Percentiles rank a stretch among this genome's conserved stretches.
Conservation (phyloP, 805 yeast genomes). For the Ogataea ganodermae region DNA sequence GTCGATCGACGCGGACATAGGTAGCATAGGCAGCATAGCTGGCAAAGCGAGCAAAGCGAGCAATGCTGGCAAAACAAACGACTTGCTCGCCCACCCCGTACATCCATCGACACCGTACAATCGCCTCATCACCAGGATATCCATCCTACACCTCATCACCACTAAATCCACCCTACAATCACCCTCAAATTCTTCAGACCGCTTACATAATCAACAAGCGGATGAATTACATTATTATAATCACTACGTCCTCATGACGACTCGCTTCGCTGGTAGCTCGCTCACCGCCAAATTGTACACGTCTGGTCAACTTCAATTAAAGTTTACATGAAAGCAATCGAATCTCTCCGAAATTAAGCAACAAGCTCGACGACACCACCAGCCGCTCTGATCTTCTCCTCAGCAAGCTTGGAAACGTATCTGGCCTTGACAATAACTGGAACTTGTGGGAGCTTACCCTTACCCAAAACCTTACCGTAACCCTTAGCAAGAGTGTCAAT, state of each 20-base stretch:
- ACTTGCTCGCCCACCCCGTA: too few relatives aligned
- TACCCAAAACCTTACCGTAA: slow-evolving; percentile 99
- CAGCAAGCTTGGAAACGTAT: slow-evolving; percentile 98
- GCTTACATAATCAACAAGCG: not conserved
- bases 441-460: slow-evolving; percentile 96
- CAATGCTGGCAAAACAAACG: not conserved
- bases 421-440: slow-evolving; percentile 99
- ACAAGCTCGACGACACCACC: slow-evolving; percentile 99
- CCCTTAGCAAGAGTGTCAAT: slow-evolving; percentile 99
- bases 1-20: not conserved
- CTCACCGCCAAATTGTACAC: not conserved
- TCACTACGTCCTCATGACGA: not conserved
- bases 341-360: slow-evolving; percentile 62
- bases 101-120: too few relatives aligned
- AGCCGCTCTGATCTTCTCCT: slow-evolving; percentile 99
- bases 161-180: too few relatives aligned
- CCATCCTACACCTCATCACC: too few relatives aligned
- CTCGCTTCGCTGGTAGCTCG: not conserved
- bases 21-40: too few relatives aligned
- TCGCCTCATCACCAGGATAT: too few relatives aligned
- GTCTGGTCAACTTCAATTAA: slow-evolving; percentile 7
- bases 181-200: too few relatives aligned
- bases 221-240: not conserved
- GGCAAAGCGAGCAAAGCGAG: not conserved
- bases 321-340: slow-evolving; percentile 11